phyloP scores from a whole-genome alignment of 2,329 filamentous ascomycete species.

The Ophiocordyceps camponoti-rufipedis region DNA sequence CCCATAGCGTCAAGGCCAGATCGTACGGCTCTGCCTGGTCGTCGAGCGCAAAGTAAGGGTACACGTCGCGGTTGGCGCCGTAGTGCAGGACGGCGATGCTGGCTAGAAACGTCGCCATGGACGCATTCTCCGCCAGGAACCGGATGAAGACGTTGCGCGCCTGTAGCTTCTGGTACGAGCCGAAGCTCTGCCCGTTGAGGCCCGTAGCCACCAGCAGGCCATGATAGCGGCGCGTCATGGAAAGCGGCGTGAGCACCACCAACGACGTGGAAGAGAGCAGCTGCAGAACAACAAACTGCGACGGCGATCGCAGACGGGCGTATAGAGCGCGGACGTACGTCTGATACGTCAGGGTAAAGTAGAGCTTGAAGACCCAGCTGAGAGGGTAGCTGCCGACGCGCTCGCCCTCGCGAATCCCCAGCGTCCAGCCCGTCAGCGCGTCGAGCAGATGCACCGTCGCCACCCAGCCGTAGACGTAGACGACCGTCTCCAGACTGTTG shows the following conservation, averaged over 20 bases:
- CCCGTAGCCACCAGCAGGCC: conserved; percentile 32
- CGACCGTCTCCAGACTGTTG: conserved; percentile 45
- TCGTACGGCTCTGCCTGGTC: conserved; percentile 30
- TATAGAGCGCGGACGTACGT: conserved; percentile 53
- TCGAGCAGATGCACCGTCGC: conserved; percentile 47
- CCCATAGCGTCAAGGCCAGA: conserved; percentile 44
- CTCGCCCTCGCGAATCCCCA: conserved; percentile 47
- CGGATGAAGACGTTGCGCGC: conserved; percentile 50
- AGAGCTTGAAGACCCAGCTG: conserved; percentile 55
- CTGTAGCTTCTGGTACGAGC: conserved; percentile 46
- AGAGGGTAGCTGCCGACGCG: conserved; percentile 52
- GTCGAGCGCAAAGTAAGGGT: conserved; percentile 53
- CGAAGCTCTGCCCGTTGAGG: conserved; percentile 40
- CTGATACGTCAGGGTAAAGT: conserved; percentile 53
- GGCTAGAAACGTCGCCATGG: conserved; percentile 49
- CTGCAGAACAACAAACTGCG: conserved; percentile 48
- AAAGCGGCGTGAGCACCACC: conserved; percentile 44
- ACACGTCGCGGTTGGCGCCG: conserved; percentile 47
- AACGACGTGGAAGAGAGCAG: conserved; percentile 43
- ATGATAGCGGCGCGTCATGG: conserved; percentile 43
- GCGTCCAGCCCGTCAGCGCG: conserved; percentile 45
- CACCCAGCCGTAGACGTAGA: conserved; percentile 56
- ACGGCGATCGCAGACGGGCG: conserved; percentile 45
- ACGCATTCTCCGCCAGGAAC: conserved; percentile 47
- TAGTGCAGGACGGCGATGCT: conserved; percentile 48